These are phyloP conservation scores for Globisporangium echinulatum DNA, from an alignment of 352 stramenopile species.

Conservation along the genomic window DNA sequence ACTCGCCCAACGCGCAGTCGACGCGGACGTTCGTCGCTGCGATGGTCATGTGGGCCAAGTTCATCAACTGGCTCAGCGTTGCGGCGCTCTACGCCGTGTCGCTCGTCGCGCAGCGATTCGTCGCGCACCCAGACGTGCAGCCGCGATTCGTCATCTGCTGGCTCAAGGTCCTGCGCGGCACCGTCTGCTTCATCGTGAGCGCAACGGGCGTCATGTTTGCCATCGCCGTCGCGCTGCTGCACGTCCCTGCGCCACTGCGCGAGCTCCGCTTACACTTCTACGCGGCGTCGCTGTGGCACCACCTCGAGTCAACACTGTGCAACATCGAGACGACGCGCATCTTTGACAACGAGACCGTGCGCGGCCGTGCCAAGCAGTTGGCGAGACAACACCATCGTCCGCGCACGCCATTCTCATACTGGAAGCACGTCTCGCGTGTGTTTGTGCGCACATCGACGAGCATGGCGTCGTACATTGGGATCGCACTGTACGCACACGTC, in stretches of 20 bases:
- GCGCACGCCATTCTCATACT: background rate
- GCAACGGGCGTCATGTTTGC: background rate
- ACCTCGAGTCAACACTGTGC: constrained; percentile 1
- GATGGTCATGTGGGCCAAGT: background rate
- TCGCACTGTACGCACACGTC: constrained; percentile 6
- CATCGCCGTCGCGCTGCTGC: background rate
- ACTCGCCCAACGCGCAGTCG: background rate
- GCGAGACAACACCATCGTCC: background rate
- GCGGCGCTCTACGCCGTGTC: background rate
- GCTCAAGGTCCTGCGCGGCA: constrained; percentile 1
- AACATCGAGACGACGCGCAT: background rate
- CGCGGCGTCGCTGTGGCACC: background rate
- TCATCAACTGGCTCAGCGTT: constrained; percentile 2
- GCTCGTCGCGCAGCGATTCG: background rate
- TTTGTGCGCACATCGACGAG: background rate
- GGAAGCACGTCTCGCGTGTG: constrained; percentile 1
- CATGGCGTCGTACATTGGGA: background rate
- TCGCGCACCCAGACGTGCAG: background rate
- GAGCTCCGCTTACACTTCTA: constrained; percentile 1
- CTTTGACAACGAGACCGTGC: background rate
- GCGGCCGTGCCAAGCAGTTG: background rate
- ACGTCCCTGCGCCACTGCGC: background rate
- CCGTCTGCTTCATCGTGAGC: background rate
- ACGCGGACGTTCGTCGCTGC: background rate
- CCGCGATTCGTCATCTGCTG: constrained; percentile 4